Conservation (phyloP, 768 basidiomycete genomes). For the Collybiopsis luxurians region DNA sequence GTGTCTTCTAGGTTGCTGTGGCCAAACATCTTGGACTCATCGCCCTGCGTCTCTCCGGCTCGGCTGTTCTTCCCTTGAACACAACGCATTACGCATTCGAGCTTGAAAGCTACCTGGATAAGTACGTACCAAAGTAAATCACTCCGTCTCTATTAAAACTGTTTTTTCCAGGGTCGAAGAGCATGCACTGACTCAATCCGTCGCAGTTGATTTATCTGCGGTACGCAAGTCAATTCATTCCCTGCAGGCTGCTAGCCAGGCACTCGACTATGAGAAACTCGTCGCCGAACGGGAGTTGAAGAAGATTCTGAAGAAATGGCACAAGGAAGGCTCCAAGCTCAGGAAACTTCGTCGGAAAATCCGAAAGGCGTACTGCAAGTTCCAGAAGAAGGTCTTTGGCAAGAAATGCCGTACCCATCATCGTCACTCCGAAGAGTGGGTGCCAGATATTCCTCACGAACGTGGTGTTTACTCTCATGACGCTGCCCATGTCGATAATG, state of each 20-base stretch:
- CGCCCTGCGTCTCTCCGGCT: constrained; percentile 48
- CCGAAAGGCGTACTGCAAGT: constrained; percentile 29
- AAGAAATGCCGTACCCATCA: constrained; percentile 21
- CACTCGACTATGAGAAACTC: constrained; percentile 44
- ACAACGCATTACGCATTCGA: constrained; percentile 65
- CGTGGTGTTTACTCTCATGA: not conserved
- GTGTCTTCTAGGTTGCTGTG: constrained; percentile 8
- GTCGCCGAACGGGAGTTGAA: constrained; percentile 37
- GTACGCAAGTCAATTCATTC: constrained; percentile 35
- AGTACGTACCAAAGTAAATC: constrained; percentile 31
- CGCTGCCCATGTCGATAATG: no score
- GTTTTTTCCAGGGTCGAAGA: constrained; percentile 45
- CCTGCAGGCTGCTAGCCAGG: constrained; percentile 37
- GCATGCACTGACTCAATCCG: constrained; percentile 26
- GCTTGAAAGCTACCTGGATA: constrained; percentile 48
- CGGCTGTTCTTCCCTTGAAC: constrained; percentile 62
- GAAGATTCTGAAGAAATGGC: constrained; percentile 31
- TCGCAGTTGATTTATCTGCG: constrained; percentile 30
- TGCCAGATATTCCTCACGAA: no score
- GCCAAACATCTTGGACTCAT: constrained; percentile 47
- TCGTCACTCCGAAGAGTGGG: constrained; percentile 4
- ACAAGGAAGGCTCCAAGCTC: constrained; percentile 19
- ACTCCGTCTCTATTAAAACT: not conserved
- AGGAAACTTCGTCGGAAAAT: constrained; percentile 22
- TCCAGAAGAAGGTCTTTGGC: constrained; percentile 32